Evolutionary conservation across 768 basidiomycete genomes (phyloP), one percentile per base, ranked within the genome.

Genomic region (Boletus tomentosulus): DNA sequence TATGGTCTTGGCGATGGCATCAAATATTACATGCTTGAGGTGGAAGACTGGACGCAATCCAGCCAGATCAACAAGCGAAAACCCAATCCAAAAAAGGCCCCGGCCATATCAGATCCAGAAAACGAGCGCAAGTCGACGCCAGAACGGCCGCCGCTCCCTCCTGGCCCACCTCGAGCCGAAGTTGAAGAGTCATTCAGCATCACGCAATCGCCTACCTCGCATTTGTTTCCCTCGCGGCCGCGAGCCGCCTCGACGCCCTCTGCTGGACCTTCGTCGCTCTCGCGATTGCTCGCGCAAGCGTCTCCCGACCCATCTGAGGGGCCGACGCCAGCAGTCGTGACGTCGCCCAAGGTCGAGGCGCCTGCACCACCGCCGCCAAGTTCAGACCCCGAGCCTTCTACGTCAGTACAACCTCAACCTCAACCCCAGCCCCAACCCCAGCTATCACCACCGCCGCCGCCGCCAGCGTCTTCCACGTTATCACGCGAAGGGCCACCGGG

Each of bases 1-100:
- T 95, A 91, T 68, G 85, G 86, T 1, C 79, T 96, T 8, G 85
- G 87, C 2, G 86, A 92, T 57, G 92, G 93, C 28, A 85, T 92
- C 55, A 95, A 95, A 72, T 95, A 90, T 61, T 94, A 91, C 69
- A 87, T 92, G 84, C 81, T 95, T 19, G 89, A 94, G 71, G 92
- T 94, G 22, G 92, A 96, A 66, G 89, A 92, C 61, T 96, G 92
- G 92, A 91, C 88, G 2, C 87, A 91, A 61, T 83, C 86, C 1
- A 79, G 76, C 46, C 79, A 72, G 45, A 59, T 80, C 35, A 81
- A 81, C 53, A 87, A 86, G 67, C 81, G 85, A 44, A 77, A 81
- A 46, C 69, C 72, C 31, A 76, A 76, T 8, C 76, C 78, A 9
- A 79, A 77, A 64, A 87, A 84, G 62, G 63, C 73, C 16, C 72